Evolutionary conservation across 2,329 filamentous ascomycete species (phyloP).

Genomic region (Fusarium aywerte): DNA sequence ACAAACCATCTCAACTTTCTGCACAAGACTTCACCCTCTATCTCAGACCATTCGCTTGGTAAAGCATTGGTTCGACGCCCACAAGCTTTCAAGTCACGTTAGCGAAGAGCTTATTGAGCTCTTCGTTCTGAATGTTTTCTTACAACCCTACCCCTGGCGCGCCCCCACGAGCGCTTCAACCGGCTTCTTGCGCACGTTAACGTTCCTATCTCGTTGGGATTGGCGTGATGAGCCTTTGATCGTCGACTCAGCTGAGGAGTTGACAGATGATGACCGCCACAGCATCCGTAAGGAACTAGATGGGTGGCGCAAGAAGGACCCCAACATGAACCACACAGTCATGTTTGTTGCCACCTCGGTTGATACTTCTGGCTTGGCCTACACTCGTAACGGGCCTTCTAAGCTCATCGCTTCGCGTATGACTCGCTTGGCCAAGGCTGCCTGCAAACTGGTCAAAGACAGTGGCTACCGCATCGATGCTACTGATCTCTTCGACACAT

Average conservation of each 20-base stretch:
- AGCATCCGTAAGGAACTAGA: slow-evolving; percentile 77
- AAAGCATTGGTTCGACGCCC: slow-evolving; percentile 89
- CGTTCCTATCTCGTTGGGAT: slow-evolving; percentile 88
- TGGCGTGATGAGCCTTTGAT: slow-evolving; percentile 87
- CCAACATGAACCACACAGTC: slow-evolving; percentile 83
- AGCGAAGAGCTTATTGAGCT: slow-evolving; percentile 86
- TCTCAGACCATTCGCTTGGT: slow-evolving; percentile 84
- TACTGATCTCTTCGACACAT: slow-evolving; percentile 73
- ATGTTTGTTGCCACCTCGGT: slow-evolving; percentile 84
- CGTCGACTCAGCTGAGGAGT: slow-evolving; percentile 73
- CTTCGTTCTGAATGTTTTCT: slow-evolving; percentile 79
- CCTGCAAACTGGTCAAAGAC: slow-evolving; percentile 69
- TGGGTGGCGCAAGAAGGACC: slow-evolving; percentile 88
- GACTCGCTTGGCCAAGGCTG: slow-evolving; percentile 82
- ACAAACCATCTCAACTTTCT: slow-evolving; percentile 82
- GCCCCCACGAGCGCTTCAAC: slow-evolving; percentile 79
- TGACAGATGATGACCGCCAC: slow-evolving; percentile 70
- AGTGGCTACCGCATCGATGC: slow-evolving; percentile 63
- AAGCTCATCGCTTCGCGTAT: slow-evolving; percentile 88
- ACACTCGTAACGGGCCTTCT: slow-evolving; percentile 76
- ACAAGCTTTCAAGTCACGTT: slow-evolving; percentile 82
- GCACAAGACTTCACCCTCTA: slow-evolving; percentile 81
- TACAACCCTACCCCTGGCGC: slow-evolving; percentile 83
- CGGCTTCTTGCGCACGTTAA: slow-evolving; percentile 83
- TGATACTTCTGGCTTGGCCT: slow-evolving; percentile 81